These are phyloP conservation scores for Stemphylium lycopersici DNA, from an alignment of 2,329 filamentous ascomycete genomes.

Conservation along the genomic window DNA sequence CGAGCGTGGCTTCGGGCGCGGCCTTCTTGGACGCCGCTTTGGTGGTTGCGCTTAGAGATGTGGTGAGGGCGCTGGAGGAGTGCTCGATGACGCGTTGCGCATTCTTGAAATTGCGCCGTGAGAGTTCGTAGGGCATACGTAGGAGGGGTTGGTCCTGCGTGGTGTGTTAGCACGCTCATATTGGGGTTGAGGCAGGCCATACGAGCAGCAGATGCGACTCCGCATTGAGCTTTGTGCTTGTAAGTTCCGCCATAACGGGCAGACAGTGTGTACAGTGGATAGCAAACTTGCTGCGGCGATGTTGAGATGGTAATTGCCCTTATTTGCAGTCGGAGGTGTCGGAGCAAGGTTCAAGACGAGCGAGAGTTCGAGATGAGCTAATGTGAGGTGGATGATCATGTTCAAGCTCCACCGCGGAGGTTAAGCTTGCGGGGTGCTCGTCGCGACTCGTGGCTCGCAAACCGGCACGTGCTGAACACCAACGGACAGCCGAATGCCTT, in stretches of 20 bases:
- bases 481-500: too few species aligned
- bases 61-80: slow-evolving; percentile 68
- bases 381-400: slow-evolving; percentile 3
- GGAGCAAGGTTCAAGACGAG: background rate
- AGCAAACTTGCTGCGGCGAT: background rate
- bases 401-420: slow-evolving; percentile 17
- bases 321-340: background rate
- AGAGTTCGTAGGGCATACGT: slow-evolving; percentile 88
- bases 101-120: slow-evolving; percentile 91
- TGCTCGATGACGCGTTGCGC: slow-evolving; percentile 79
- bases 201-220: slow-evolving; percentile 78
- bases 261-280: background rate
- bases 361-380: background rate
- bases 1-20: slow-evolving; percentile 60
- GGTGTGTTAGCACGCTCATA: slow-evolving; percentile 1
- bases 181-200: slow-evolving; percentile 34
- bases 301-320: background rate
- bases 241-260: slow-evolving; percentile 53
- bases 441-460: slow-evolving; percentile 26
- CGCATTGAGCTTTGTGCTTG: slow-evolving; percentile 71
- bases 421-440: slow-evolving; percentile 29
- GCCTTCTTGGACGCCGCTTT: slow-evolving; percentile 66
- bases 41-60: slow-evolving; percentile 59
- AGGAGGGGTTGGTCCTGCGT: slow-evolving; percentile 91
- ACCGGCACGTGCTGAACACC: slow-evolving; percentile 19